phyloP scores from a whole-genome alignment of 1,284 basidiomycete genomes.

The Neolentinus lepideus region DNA sequence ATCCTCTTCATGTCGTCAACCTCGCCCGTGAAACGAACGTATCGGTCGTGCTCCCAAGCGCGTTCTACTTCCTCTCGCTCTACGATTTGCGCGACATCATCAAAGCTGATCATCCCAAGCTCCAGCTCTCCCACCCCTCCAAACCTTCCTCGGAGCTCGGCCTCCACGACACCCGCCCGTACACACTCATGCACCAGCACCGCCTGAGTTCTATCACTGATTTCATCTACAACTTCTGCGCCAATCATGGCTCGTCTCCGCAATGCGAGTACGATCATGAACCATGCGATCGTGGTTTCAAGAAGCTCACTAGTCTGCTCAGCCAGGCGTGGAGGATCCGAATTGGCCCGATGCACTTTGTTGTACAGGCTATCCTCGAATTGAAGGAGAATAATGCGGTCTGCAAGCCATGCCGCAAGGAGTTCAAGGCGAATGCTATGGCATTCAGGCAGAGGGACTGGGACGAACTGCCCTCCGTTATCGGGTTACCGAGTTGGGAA shows the following conservation, averaged over 20 bases:
- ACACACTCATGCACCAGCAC: constrained; percentile 53
- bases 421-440: constrained; percentile 35
- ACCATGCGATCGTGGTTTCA: constrained; percentile 36
- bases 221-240: constrained; percentile 39
- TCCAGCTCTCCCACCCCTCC: constrained; percentile 40
- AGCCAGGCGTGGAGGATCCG: constrained; percentile 43
- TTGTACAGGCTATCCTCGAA: constrained; percentile 39
- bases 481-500: constrained; percentile 40
- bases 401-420: constrained; percentile 35
- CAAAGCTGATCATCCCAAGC: constrained; percentile 45
- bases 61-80: constrained; percentile 51
- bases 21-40: constrained; percentile 48
- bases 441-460: constrained; percentile 34
- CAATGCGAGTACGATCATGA: constrained; percentile 15
- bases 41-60: constrained; percentile 40
- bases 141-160: constrained; percentile 39
- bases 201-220: constrained; percentile 42
- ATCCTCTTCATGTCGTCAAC: constrained; percentile 53
- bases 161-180: constrained; percentile 35
- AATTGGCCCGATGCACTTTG: constrained; percentile 48
- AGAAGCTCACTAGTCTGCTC: constrained; percentile 33
- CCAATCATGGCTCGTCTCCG: constrained; percentile 21
- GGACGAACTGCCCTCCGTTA: constrained; percentile 37
- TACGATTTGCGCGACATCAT: constrained; percentile 46
- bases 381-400: constrained; percentile 29